Percentiles rank a stretch among this genome's conserved stretches.
Conservation (phyloP, 202 grass and related monocot species). For the Setaria viridis region DNA sequence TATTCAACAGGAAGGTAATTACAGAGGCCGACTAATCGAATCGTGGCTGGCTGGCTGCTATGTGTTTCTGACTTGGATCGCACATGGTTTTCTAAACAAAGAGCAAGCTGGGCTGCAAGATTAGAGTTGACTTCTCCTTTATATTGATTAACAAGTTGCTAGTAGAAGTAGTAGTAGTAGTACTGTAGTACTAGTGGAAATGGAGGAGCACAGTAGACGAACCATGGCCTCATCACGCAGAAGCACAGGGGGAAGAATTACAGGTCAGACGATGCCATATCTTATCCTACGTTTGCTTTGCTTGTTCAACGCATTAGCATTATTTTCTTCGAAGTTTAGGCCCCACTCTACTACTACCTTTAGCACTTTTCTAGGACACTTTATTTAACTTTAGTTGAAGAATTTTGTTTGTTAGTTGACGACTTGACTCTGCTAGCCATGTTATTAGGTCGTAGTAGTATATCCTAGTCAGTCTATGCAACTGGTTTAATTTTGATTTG, state of each 20-base stretch:
- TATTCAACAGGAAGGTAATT: neutral
- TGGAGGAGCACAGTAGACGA: neutral
- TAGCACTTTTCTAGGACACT: neutral
- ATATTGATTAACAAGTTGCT: neutral
- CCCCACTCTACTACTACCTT: neutral
- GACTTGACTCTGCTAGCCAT: neutral
- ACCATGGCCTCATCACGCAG: neutral
- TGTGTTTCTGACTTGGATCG: neutral
- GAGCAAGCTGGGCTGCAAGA: conserved; percentile 6
- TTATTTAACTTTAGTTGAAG: conserved; percentile 4
- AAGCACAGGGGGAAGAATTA: too few species aligned
- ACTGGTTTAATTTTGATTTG: neutral
- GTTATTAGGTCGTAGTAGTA: neutral
- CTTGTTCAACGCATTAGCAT: too few species aligned
- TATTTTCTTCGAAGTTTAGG: neutral
- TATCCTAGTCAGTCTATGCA: neutral
- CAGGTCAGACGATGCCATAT: neutral
- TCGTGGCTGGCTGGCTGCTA: neutral
- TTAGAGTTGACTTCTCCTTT: conserved; percentile 14
- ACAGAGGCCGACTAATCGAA: neutral
- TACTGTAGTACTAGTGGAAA: neutral
- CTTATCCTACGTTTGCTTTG: neutral
- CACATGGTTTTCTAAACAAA: conserved; percentile 3
- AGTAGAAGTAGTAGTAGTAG: too few species aligned
- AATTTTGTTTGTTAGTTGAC: neutral